These are phyloP conservation scores for Diutina pseudorugosa DNA, from an alignment of 1,139 yeast genomes.

Conservation along the genomic window DNA sequence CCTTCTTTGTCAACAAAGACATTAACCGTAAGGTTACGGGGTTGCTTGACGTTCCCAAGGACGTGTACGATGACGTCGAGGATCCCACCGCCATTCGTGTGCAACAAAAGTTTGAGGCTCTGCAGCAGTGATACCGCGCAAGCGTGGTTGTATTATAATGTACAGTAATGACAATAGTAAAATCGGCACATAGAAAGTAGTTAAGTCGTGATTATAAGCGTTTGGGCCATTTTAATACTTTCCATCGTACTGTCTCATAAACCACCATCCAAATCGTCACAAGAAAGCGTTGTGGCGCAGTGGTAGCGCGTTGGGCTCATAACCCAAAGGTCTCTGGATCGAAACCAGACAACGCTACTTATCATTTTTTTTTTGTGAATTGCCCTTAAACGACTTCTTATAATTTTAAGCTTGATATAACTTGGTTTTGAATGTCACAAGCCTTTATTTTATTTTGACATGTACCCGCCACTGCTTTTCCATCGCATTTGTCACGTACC, in stretches of 20 bases:
- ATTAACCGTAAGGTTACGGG: conserved; percentile 46
- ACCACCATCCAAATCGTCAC: too few species aligned
- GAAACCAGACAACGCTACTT: conserved; percentile 4
- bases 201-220: too few species aligned
- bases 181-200: too few species aligned
- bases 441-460: too few species aligned
- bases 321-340: conserved; percentile 4
- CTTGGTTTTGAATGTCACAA: too few species aligned
- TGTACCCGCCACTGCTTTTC: too few species aligned
- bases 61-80: conserved; percentile 39
- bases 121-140: background rate
- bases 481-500: too few species aligned
- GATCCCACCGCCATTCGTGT: conserved; percentile 13
- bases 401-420: too few species aligned
- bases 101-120: background rate
- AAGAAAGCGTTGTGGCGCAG: conserved; percentile 4
- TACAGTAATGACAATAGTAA: background rate
- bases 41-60: conserved; percentile 42
- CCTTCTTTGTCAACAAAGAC: conserved; percentile 31
- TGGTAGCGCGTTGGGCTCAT: conserved; percentile 5
- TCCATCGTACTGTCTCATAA: too few species aligned
- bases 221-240: too few species aligned
- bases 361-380: too few species aligned
- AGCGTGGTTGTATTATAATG: background rate
- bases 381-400: too few species aligned